phyloP scores from a whole-genome alignment of 2,329 filamentous ascomycete genomes.

The Aphanoascus verrucosus region DNA sequence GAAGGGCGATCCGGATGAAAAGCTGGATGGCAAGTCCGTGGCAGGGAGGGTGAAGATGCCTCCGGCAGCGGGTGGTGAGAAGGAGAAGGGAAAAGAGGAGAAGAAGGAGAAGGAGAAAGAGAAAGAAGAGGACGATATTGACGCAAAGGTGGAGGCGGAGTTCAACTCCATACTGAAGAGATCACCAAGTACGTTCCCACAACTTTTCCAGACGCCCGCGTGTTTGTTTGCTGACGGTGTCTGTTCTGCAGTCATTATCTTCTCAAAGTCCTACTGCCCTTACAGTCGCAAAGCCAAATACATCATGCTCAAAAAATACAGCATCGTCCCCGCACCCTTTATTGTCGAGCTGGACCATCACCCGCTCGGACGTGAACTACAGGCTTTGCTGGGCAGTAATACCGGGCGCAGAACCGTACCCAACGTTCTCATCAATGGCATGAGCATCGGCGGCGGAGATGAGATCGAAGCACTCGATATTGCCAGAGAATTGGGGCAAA shows the following conservation, averaged over 20 bases:
- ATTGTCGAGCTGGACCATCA: conserved; percentile 87
- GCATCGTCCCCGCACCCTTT: conserved; percentile 67
- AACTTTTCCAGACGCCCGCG: neutral
- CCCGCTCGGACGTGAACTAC: conserved; percentile 59
- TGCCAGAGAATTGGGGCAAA: conserved; percentile 56
- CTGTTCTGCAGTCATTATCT: conserved; percentile 63
- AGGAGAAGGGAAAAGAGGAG: conserved; percentile 27
- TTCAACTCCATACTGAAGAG: conserved; percentile 71
- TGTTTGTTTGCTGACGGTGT: neutral
- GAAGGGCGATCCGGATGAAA: conserved; percentile 29
- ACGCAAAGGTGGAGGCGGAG: conserved; percentile 50
- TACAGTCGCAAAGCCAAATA: conserved; percentile 75
- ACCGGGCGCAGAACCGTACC: conserved; percentile 82
- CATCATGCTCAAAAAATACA: conserved; percentile 73
- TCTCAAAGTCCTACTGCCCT: conserved; percentile 89
- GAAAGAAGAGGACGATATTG: conserved; percentile 18
- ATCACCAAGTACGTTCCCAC: conserved; percentile 57
- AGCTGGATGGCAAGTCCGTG: conserved; percentile 43
- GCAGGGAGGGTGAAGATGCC: conserved; percentile 46
- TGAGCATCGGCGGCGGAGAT: conserved; percentile 82
- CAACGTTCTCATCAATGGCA: conserved; percentile 78
- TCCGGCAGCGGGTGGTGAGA: no score
- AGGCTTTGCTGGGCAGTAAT: conserved; percentile 57
- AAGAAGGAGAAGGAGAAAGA: conserved; percentile 26
- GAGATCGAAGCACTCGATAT: conserved; percentile 65